Conservation (phyloP, 1,284 basidiomycete species). For the Leccinum pallidistipes region DNA sequence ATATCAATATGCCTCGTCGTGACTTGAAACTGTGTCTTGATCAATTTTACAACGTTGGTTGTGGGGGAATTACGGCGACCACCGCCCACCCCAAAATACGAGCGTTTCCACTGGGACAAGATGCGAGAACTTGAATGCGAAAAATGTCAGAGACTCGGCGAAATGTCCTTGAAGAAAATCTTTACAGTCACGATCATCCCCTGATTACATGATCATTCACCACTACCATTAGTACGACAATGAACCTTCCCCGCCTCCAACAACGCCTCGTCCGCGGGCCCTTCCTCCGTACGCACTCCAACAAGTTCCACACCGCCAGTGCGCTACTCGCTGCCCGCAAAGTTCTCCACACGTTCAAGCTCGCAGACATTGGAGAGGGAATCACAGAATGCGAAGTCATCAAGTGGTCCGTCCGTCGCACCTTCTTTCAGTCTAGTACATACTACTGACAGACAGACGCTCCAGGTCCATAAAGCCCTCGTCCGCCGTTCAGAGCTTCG, state of each 20-base stretch:
- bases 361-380: conserved; percentile 96
- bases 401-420: conserved; percentile 64
- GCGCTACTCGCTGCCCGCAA: conserved; percentile 41
- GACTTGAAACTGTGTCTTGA: too few relatives aligned
- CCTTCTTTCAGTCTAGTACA: not conserved
- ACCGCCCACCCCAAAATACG: too few relatives aligned
- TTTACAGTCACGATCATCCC: too few relatives aligned
- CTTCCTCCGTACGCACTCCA: conserved; percentile 36
- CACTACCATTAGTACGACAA: not conserved
- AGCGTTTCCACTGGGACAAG: too few relatives aligned
- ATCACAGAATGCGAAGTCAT: conserved; percentile 90
- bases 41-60: too few relatives aligned
- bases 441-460: not conserved
- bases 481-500: conserved; percentile 73
- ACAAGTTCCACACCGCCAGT: conserved; percentile 43
- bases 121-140: too few relatives aligned
- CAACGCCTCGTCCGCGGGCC: conserved; percentile 36
- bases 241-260: not conserved
- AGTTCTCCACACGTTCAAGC: conserved; percentile 71
- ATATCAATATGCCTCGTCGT: too few relatives aligned
- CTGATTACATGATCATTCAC: not conserved
- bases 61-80: too few relatives aligned
- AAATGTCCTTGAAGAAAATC: too few relatives aligned
- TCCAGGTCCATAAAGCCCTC: conserved; percentile 60
- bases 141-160: too few relatives aligned